Evolutionary conservation across 1,139 yeast species (phyloP).

Genomic region (Debaryomycetaceae sp.): DNA sequence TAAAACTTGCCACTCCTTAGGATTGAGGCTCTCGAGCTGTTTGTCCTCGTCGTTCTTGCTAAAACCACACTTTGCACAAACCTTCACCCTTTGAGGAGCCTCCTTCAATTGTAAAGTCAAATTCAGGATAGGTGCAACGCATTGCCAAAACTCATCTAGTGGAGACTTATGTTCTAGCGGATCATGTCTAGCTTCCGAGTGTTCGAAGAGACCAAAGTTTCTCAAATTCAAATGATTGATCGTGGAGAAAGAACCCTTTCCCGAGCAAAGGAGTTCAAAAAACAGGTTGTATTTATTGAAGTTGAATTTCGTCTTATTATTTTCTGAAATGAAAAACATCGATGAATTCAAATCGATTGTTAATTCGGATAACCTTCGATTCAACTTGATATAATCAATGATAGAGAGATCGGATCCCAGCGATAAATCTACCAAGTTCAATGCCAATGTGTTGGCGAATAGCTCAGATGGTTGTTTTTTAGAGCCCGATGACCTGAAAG

Average conservation of each 20-base stretch:
- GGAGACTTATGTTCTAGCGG: slow-evolving; percentile 10
- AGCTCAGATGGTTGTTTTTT: slow-evolving; percentile 14
- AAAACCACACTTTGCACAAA: slow-evolving; percentile 37
- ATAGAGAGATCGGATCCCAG: slow-evolving; percentile 47
- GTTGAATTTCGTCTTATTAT: slow-evolving; percentile 21
- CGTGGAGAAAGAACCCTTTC: slow-evolving; percentile 30
- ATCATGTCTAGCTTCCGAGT: slow-evolving; percentile 16
- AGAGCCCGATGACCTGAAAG: slow-evolving; percentile 2
- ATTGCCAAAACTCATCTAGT: neutral
- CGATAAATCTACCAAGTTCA: slow-evolving; percentile 35
- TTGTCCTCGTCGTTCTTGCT: slow-evolving; percentile 14
- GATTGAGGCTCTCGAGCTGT: slow-evolving; percentile 14
- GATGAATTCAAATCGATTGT: slow-evolving; percentile 47
- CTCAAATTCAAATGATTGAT: slow-evolving; percentile 24
- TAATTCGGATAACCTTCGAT: slow-evolving; percentile 26
- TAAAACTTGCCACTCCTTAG: slow-evolving; percentile 27
- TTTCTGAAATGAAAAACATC: slow-evolving; percentile 35
- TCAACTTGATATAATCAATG: slow-evolving; percentile 37
- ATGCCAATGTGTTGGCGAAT: slow-evolving; percentile 33
- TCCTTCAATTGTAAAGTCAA: slow-evolving; percentile 24
- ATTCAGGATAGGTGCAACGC: slow-evolving; percentile 21
- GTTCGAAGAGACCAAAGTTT: slow-evolving; percentile 34
- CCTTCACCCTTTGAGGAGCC: slow-evolving; percentile 18
- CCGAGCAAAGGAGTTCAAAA: slow-evolving; percentile 41
- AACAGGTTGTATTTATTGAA: slow-evolving; percentile 38